Evolutionary conservation across 2,329 filamentous ascomycete genomes (phyloP), one percentile per base, ranked within the genome.

Genomic region (Cercospora zeina): DNA sequence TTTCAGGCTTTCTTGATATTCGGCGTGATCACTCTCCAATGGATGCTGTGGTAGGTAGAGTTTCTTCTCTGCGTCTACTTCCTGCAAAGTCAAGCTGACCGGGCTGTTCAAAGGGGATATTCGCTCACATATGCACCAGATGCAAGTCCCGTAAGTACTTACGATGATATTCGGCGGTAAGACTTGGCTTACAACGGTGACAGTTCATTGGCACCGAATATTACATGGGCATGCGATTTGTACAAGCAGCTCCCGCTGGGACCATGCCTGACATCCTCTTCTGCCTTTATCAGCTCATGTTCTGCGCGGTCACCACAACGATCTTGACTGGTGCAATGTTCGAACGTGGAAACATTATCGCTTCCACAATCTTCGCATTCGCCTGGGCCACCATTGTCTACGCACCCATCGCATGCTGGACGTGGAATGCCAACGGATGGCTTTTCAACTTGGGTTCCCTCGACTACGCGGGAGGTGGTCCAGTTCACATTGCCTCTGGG

Each of bases 381-480:
- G 81, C 77, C 69, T 87, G 85, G 85, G 83, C 84, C 0, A 88
- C 85, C 0, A 79, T 87, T 60, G 85, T 88, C 4, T 88, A 88
- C 73, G 87, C 80, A 67, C 81, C 82, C 0, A 82, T 88, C 36
- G 85, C 85, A 0, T 86, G 81, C 76, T 88, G 85, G 85, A 86
- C 85, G 4, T 89, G 86, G 86, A 88, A 88, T 68, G 70, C 81
- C 11, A 83, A 81, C 56, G 86, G 86, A 10, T 89, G 86, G 86
- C 76, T 88, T 0, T 86, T 78, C 73, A 83, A 86, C 27, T 80
- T 88, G 2, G 82, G 82, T 1, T 80, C 82, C 0, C 79, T 84
- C 64, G 85, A 87, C 69, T 87, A 85, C 61, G 84, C 84, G 13
- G 85, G 85, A 58, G 83, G 82, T 9, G 85, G 86, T 1, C 86